A percentile compares a stretch with the other conserved stretches of the same genome.
phyloP scores from a whole-genome alignment of 345 rosid genomes.

The Lepidium aucheri region DNA sequence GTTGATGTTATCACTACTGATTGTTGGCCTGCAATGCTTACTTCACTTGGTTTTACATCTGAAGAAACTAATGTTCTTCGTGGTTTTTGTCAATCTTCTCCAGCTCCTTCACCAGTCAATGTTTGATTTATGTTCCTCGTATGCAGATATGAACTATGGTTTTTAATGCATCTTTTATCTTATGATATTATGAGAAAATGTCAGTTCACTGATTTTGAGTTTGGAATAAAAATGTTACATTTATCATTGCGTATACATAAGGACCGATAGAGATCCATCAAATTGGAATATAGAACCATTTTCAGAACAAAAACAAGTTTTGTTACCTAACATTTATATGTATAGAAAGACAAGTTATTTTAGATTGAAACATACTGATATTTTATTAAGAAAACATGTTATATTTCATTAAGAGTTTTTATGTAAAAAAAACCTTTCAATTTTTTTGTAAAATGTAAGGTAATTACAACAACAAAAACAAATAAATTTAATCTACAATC shows the following conservation, averaged over 20 bases:
- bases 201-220: background rate
- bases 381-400: no score
- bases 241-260: background rate
- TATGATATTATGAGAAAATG: background rate
- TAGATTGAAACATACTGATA: no score
- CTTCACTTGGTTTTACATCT: slow-evolving; percentile 55
- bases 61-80: slow-evolving; percentile 53
- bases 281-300: background rate
- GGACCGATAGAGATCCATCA: background rate
- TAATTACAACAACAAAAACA: no score
- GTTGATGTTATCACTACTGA: slow-evolving; percentile 40
- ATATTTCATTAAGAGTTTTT: no score
- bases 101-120: no score
- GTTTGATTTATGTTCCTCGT: no score
- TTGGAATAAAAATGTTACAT: background rate
- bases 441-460: no score
- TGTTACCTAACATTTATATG: no score
- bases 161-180: background rate
- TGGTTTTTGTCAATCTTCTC: slow-evolving; percentile 44
- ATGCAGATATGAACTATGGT: background rate
- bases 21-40: slow-evolving; percentile 83
- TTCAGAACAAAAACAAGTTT: background rate
- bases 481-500: no score
- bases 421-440: no score
- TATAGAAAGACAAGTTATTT: no score